Base-by-base conservation (phyloP, 2,329 filamentous ascomycete species). In the Sporothrix schenckii region DNA sequence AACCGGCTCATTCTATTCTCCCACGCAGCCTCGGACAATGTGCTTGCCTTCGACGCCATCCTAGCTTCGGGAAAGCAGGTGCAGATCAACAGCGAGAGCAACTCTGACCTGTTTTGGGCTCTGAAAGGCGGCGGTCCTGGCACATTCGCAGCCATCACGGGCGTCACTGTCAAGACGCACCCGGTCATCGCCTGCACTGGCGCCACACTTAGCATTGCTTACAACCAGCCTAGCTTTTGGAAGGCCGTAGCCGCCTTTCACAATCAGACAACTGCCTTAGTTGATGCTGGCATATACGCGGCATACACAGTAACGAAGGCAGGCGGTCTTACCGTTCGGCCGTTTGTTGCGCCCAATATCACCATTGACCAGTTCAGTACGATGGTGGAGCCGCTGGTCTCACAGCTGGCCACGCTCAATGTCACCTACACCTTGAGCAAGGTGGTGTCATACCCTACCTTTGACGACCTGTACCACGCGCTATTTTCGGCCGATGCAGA, bases 91-190 rank as follows among this genome's bases (percentile, higher is more conserved):
- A 79, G 77, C 2, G 76, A 79, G 2, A 74, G 82, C 44, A 83
- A 88, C 71, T 71, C 80, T 0, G 86, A 88, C 69, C 80, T 89
- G 1, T 88, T 85, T 77, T 89, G 85, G 85, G 87, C 86, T 3
- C 77, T 87, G 19, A 80, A 81, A 69, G 85, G 85, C 24, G 85
- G 86, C 11, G 85, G 82, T n/a, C 77, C 77, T 1, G 83, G 83
- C 1, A 85, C 81, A 5, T 88, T 83, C 72, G 86, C 80, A 1
- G 79, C 87, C 1, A 83, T 88, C 10, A 77, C 81, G 27, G 85
- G 83, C 4, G 80, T 86, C 73, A 87, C 85, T 0, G 77, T 84
- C 71, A 87, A 86, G 76, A 83, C 84, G 0, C 82, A 86, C 74
- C 77, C 80, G 9, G 47, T 53, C 14, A 67, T 71, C 10, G 50